Percentiles rank a stretch among this genome's conserved stretches.
phyloP scores from a whole-genome alignment of 441 rosid genomes.

The Sinapis alba region DNA sequence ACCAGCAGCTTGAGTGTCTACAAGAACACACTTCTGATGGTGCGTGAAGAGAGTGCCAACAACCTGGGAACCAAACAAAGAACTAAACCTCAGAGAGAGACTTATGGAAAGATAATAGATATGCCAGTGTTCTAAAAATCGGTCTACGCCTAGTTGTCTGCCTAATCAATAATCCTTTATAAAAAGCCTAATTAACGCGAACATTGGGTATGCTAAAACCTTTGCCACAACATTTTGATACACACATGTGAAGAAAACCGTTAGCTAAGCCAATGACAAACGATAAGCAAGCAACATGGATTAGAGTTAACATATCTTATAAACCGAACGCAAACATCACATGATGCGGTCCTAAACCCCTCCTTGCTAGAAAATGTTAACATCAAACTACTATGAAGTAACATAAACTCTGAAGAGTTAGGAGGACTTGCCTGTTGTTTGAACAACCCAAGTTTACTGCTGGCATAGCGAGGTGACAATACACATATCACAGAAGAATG shows the following conservation, averaged over 20 bases:
- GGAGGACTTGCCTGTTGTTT: slow-evolving; percentile 71
- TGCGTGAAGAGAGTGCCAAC: slow-evolving; percentile 91
- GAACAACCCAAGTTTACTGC: slow-evolving; percentile 71
- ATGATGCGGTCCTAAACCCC: no score
- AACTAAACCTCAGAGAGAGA: slow-evolving; percentile 15
- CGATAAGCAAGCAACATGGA: neutral
- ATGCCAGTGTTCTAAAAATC: neutral
- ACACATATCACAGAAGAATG: slow-evolving; percentile 85
- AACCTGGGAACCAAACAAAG: slow-evolving; percentile 50
- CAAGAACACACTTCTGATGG: slow-evolving; percentile 91
- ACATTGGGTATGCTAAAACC: neutral
- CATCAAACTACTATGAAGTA: neutral
- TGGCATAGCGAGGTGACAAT: slow-evolving; percentile 81
- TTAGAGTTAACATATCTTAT: neutral
- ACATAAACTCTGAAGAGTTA: slow-evolving; percentile 5
- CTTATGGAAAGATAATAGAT: neutral
- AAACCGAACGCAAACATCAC: neutral
- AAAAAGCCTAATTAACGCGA: neutral
- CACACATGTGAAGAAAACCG: neutral
- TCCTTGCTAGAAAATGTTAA: no score
- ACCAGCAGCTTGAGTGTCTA: slow-evolving; percentile 83
- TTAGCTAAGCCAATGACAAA: neutral
- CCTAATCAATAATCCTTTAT: neutral
- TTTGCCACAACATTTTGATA: neutral
- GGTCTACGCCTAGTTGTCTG: neutral